Conservation (phyloP, 139 green algal species). For the Klebsormidium nitens region DNA sequence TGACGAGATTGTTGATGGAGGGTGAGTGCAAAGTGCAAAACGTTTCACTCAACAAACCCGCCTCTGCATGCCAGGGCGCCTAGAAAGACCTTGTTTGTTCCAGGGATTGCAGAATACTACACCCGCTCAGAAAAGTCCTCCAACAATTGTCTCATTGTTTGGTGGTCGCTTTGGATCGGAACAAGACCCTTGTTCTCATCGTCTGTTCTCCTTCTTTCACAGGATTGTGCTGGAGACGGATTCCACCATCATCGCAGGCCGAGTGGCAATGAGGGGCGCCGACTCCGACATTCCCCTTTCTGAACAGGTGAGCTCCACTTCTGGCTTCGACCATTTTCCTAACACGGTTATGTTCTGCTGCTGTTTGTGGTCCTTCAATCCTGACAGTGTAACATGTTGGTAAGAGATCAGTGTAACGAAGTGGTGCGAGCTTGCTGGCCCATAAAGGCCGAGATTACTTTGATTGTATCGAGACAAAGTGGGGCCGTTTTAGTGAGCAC, state of each 20-base stretch:
- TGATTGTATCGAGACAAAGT: not conserved
- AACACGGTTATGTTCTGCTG: not conserved
- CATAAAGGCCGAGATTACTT: not conserved
- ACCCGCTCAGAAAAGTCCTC: no score
- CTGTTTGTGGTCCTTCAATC: not conserved
- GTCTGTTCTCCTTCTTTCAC: slow-evolving; percentile 1
- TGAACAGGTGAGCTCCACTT: slow-evolving; percentile 55
- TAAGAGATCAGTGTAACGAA: not conserved
- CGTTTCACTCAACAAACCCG: no score
- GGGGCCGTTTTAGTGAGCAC: no score
- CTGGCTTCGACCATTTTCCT: not conserved
- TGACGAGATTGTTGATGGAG: slow-evolving; percentile 93
- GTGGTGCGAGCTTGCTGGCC: not conserved
- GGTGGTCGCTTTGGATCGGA: no score
- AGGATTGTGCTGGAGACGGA: slow-evolving; percentile 96
- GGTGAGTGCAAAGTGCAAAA: slow-evolving; percentile 60
- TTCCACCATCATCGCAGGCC: slow-evolving; percentile 69
- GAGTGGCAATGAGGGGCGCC: slow-evolving; percentile 86
- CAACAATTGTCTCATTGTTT: no score
- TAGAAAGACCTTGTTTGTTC: no score
- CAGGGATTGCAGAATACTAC: no score
- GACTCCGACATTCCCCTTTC: slow-evolving; percentile 70
- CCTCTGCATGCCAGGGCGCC: no score
- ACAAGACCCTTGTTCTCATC: not conserved
- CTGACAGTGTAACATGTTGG: not conserved